Evolutionary conservation across 1,284 basidiomycete species (phyloP), one percentile per base, ranked within the genome.

Genomic region (Coniferiporia weirii): DNA sequence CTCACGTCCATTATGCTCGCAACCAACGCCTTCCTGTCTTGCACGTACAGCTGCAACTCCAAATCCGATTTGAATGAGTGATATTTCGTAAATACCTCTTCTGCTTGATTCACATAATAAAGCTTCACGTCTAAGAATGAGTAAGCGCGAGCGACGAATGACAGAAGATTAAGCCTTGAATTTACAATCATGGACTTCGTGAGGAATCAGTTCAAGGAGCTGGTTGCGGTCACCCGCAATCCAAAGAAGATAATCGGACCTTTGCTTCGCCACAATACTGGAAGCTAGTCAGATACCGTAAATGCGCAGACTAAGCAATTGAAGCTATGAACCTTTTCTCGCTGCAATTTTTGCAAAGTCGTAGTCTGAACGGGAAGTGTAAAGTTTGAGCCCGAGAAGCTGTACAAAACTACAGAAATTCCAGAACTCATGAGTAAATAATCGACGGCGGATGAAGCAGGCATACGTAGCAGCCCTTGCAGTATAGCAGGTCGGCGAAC

Each of bases 401-500:
- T 17, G 40, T 46, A 32, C 56, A 57, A 13, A 50, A n/a, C 56
- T 57, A 46, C 17, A 10, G 45, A 19, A 35, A 43, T 13, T 20
- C 36, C 38, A n/a, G 15, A 19, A 13, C 2, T 12, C 12, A 47
- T 43, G 17, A 17, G 27, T 20, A 38, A 34, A 45, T 7, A 10
- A 27, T 27, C 27, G 27, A 27, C 27, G 38, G 38, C 38, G 6
- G 3, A 40, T 9, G 10, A 34, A 13, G 40, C 12, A 19, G n/a
- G 27, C 56, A 13, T 52, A 59, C 57, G 34, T 52, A 50, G 51
- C 57, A 59, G 12, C 40, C 50, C 40, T 44, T 53, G 34, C 51
- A 64, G 54, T 68, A 71, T 6, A 70, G 27, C 32, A 70, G 51
- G 7, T 64, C 53, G 8, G 65, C 60, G 22, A 66, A 69, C 1